Percentiles rank a stretch among this genome's conserved stretches.
These are phyloP conservation scores for Dioszegia hungarica DNA, from an alignment of 768 basidiomycete species.

Conservation along the genomic window DNA sequence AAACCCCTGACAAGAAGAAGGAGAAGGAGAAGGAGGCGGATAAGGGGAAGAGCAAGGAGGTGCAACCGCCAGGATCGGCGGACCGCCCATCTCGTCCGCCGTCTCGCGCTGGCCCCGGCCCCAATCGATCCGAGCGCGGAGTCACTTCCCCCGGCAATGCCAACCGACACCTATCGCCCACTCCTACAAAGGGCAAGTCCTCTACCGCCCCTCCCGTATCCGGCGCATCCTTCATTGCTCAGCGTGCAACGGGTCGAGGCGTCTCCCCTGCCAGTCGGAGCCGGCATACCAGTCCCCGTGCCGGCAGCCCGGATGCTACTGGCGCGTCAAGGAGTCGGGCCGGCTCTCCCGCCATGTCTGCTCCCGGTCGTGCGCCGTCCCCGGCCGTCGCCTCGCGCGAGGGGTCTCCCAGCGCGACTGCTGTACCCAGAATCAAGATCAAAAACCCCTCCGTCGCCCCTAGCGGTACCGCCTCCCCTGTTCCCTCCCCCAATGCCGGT, in stretches of 20 bases:
- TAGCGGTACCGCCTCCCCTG: background rate
- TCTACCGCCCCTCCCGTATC: slow-evolving; percentile 37
- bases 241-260: slow-evolving; percentile 29
- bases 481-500: slow-evolving; percentile 6
- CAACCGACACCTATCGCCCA: slow-evolving; percentile 11
- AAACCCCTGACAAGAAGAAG: slow-evolving; percentile 12
- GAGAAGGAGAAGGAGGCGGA: slow-evolving; percentile 23
- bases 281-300: slow-evolving; percentile 16
- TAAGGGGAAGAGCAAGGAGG: slow-evolving; percentile 4
- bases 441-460: background rate
- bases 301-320: slow-evolving; percentile 15
- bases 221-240: slow-evolving; percentile 31
- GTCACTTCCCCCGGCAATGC: slow-evolving; percentile 19
- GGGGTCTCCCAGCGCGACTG: background rate
- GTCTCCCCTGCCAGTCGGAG: slow-evolving; percentile 21
- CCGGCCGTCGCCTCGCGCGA: background rate
- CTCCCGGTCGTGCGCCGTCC: background rate
- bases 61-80: slow-evolving; percentile 3
- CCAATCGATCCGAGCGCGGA: slow-evolving; percentile 5
- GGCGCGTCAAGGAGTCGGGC: background rate
- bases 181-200: slow-evolving; percentile 22
- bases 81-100: slow-evolving; percentile 18
- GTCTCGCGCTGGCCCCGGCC: slow-evolving; percentile 21
- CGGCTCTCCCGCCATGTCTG: background rate
- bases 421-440: no score